These are phyloP conservation scores for Colletotrichum liaoningense DNA, from an alignment of 2,329 filamentous ascomycete genomes.

Conservation along the genomic window DNA sequence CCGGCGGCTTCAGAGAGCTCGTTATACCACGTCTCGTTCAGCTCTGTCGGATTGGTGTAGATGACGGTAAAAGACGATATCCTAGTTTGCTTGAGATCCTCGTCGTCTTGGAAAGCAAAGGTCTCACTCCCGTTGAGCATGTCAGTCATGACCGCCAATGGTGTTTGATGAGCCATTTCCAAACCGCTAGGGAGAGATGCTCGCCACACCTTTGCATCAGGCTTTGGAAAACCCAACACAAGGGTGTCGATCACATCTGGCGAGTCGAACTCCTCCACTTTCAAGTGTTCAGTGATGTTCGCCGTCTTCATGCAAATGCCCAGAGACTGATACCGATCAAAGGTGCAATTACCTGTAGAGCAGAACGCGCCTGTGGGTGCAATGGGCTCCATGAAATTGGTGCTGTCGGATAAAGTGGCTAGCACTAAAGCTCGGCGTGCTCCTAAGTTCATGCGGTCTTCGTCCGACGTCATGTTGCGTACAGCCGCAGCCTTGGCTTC, in stretches of 20 bases:
- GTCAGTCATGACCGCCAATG: neutral
- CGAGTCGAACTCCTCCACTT: neutral
- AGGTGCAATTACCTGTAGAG: slow-evolving; percentile 21
- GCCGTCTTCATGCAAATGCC: slow-evolving; percentile 12
- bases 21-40: neutral
- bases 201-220: neutral
- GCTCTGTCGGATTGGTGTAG: neutral
- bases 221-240: neutral
- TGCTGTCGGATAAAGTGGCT: neutral
- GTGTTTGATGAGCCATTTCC: neutral
- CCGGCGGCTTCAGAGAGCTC: too few species aligned
- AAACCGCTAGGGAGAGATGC: slow-evolving; percentile 13
- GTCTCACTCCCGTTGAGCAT: neutral
- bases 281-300: slow-evolving; percentile 3
- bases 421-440: neutral
- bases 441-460: neutral
- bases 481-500: neutral
- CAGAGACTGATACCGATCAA: slow-evolving; percentile 4
- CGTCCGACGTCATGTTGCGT: neutral
- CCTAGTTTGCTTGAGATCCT: neutral
- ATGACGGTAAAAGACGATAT: neutral
- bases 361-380: neutral
- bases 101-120: neutral
- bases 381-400: neutral
- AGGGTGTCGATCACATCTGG: neutral